Conservation (phyloP, 179 eudicot genomes). For the Spinacia oleracea region DNA sequence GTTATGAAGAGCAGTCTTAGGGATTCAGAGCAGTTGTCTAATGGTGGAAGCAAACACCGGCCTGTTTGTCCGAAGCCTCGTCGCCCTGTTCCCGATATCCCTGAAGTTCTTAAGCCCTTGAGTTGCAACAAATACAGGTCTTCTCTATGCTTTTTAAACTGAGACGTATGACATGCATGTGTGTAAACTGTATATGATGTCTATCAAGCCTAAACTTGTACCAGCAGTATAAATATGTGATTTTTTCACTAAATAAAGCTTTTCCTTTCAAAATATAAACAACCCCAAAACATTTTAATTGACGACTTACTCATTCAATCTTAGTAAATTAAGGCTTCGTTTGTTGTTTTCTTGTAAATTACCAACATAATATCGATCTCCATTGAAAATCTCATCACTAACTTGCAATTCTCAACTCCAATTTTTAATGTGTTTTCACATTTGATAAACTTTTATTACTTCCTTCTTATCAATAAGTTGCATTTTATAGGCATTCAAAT, state of each 20-base stretch:
- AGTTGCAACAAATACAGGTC: conserved; percentile 56
- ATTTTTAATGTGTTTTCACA: not conserved
- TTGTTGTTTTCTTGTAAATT: too few relatives aligned
- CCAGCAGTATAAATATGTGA: too few relatives aligned
- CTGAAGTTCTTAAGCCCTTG: conserved; percentile 50
- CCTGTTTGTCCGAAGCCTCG: conserved; percentile 70
- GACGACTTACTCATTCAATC: too few relatives aligned
- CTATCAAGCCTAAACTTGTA: too few relatives aligned
- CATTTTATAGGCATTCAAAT: conserved; percentile 25
- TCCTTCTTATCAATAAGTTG: not conserved
- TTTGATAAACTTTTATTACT: not conserved
- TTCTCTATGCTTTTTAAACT: not conserved
- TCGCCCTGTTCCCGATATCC: conserved; percentile 45
- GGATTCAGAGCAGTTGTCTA: conserved; percentile 24
- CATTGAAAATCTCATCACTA: not conserved
- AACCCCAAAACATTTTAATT: too few relatives aligned
- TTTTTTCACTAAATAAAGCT: too few relatives aligned
- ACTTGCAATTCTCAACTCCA: not conserved
- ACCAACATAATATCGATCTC: not conserved
- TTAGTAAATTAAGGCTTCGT: too few relatives aligned
- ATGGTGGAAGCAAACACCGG: conserved; percentile 17
- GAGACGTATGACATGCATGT: too few relatives aligned
- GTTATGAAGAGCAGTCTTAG: conserved; percentile 40
- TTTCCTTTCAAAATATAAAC: too few relatives aligned
- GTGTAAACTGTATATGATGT: too few relatives aligned